phyloP scores from a whole-genome alignment of 2,329 filamentous ascomycete genomes.

The Coleophoma eucalyptorum region DNA sequence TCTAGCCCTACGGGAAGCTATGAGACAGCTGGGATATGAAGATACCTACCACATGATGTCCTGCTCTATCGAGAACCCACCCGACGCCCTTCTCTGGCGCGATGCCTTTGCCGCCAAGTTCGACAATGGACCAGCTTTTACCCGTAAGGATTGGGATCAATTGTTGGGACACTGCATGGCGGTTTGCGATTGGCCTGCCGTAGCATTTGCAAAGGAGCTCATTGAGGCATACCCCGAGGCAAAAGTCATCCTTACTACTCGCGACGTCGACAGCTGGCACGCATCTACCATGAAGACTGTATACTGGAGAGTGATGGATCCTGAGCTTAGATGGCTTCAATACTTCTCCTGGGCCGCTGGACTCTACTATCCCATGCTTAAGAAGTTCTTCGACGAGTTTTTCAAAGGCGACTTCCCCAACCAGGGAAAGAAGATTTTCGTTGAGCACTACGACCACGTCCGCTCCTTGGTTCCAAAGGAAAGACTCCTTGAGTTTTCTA shows the following conservation, averaged over 20 bases:
- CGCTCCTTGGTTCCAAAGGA: constrained; percentile 38
- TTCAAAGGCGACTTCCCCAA: constrained; percentile 65
- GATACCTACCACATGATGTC: constrained; percentile 75
- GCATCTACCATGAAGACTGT: constrained; percentile 63
- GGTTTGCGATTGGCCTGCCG: constrained; percentile 66
- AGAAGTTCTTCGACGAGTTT: constrained; percentile 65
- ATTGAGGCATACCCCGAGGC: constrained; percentile 70
- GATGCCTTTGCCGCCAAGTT: constrained; percentile 62
- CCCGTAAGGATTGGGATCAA: constrained; percentile 65
- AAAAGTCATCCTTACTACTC: constrained; percentile 65
- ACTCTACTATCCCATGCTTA: constrained; percentile 68
- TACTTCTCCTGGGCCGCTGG: constrained; percentile 60
- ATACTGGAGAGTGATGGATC: constrained; percentile 63
- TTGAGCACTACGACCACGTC: constrained; percentile 50
- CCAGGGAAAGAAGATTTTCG: constrained; percentile 60
- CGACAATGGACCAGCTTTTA: constrained; percentile 56
- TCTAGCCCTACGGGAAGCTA: constrained; percentile 58
- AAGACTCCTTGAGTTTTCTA: constrained; percentile 37
- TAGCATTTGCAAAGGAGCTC: constrained; percentile 65
- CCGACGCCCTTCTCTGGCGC: constrained; percentile 66
- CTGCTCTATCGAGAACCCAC: constrained; percentile 63
- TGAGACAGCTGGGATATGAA: constrained; percentile 62
- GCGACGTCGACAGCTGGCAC: constrained; percentile 56
- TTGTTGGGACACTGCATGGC: constrained; percentile 63
- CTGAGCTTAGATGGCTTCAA: constrained; percentile 51